These are phyloP conservation scores for Pleurotus tuoliensis DNA, from an alignment of 768 basidiomycete genomes.

Conservation along the genomic window DNA sequence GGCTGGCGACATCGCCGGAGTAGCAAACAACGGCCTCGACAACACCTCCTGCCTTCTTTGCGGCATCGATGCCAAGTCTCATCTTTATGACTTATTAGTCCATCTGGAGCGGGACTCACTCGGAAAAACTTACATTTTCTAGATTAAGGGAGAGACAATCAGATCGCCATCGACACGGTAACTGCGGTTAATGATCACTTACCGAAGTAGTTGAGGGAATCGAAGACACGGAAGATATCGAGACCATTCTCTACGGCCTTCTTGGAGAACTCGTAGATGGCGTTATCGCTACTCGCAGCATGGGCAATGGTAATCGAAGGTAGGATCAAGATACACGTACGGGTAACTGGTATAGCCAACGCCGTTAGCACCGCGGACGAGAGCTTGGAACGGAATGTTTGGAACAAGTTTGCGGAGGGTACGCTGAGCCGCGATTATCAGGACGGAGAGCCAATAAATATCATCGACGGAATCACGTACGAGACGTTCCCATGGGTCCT, in stretches of 20 bases:
- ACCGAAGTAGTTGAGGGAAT: slow-evolving; percentile 98
- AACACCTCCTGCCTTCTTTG: slow-evolving; percentile 99
- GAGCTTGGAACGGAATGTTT: slow-evolving; percentile 97
- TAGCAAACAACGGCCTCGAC: slow-evolving; percentile 98
- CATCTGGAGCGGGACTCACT: neutral
- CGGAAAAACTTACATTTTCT: slow-evolving; percentile 65
- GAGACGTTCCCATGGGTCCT: slow-evolving; percentile 99
- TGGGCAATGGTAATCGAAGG: slow-evolving; percentile 8
- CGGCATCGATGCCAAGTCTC: slow-evolving; percentile 97
- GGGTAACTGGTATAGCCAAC: slow-evolving; percentile 99
- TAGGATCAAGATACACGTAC: slow-evolving; percentile 38
- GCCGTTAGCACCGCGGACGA: slow-evolving; percentile 98
- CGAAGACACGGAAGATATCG: slow-evolving; percentile 99
- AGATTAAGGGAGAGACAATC: slow-evolving; percentile 5
- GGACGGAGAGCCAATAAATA: neutral
- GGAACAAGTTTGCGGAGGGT: slow-evolving; percentile 93
- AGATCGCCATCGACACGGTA: neutral
- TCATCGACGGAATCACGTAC: slow-evolving; percentile 34
- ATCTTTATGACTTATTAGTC: slow-evolving; percentile 47
- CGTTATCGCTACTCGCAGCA: slow-evolving; percentile 69
- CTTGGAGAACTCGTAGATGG: slow-evolving; percentile 99
- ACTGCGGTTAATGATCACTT: slow-evolving; percentile 21
- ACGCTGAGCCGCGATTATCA: slow-evolving; percentile 46
- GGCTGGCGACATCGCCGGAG: slow-evolving; percentile 93
- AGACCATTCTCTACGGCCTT: slow-evolving; percentile 99